These are phyloP conservation scores for Chara braunii DNA, from an alignment of 139 green algal genomes.

Conservation along the genomic window DNA sequence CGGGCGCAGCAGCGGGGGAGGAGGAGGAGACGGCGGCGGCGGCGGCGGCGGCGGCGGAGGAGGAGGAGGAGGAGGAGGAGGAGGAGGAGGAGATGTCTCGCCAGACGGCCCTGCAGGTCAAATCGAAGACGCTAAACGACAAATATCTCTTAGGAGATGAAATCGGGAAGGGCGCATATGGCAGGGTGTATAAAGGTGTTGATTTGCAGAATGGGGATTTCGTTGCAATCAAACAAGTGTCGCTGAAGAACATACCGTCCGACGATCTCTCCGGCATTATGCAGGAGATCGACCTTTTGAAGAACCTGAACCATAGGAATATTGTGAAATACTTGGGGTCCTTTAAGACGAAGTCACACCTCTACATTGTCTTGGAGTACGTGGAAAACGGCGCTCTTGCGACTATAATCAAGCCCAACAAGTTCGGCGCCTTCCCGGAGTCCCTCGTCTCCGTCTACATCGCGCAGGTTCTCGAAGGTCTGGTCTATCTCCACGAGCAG, in stretches of 20 bases:
- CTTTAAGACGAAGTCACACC: slow-evolving; percentile 77
- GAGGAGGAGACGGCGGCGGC: not conserved
- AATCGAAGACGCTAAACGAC: slow-evolving; percentile 31
- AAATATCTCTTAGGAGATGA: slow-evolving; percentile 74
- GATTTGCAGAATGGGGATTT: slow-evolving; percentile 71
- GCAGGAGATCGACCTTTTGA: no score
- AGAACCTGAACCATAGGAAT: slow-evolving; percentile 88
- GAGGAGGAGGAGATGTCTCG: no score
- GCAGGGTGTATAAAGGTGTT: slow-evolving; percentile 80
- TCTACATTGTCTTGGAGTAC: slow-evolving; percentile 96
- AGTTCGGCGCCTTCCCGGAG: slow-evolving; percentile 85
- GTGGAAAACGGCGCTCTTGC: slow-evolving; percentile 81
- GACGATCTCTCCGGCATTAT: slow-evolving; percentile 51
- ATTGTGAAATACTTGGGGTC: slow-evolving; percentile 94
- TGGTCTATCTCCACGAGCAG: slow-evolving; percentile 87
- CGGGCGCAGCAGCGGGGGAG: no score
- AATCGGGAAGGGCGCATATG: slow-evolving; percentile 79
- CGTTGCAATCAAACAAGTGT: slow-evolving; percentile 92
- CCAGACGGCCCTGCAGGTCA: no score
- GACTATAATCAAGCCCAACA: slow-evolving; percentile 72
- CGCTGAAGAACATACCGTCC: slow-evolving; percentile 56
- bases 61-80: no score
- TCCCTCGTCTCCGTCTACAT: slow-evolving; percentile 82
- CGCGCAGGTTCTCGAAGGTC: slow-evolving; percentile 69
- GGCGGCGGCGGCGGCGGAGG: slow-evolving; percentile 7